Evolutionary conservation across 495 filamentous ascomycete genomes (phyloP).

Genomic region (Neurospora sp.): DNA sequence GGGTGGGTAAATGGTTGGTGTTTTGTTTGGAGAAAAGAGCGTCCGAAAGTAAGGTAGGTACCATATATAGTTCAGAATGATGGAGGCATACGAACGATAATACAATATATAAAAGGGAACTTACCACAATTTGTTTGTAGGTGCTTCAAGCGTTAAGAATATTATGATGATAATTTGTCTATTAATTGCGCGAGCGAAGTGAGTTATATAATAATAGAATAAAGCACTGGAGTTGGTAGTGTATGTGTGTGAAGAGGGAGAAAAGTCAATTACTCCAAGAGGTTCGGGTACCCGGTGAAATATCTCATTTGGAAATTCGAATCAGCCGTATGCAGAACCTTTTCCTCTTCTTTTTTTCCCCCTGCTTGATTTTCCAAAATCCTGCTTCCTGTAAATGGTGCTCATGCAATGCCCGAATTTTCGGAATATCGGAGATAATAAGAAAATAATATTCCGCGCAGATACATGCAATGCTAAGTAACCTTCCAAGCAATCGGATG

Average conservation of each 20-base stretch:
- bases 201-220: rapidly evolving
- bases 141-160: neutral
- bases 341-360: too few relatives aligned
- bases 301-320: neutral
- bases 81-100: neutral
- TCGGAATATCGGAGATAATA: too few relatives aligned
- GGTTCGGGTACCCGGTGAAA: neutral
- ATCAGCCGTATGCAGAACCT: too few relatives aligned
- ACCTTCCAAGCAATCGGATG: too few relatives aligned
- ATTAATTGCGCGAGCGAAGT: neutral
- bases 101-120: neutral
- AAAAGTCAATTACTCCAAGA: neutral
- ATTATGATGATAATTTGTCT: neutral
- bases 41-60: too few relatives aligned
- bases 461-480: too few relatives aligned
- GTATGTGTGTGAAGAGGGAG: neutral
- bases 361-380: too few relatives aligned
- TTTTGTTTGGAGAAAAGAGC: neutral
- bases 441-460: too few relatives aligned
- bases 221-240: neutral
- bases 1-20: neutral
- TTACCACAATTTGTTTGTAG: neutral
- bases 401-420: too few relatives aligned
- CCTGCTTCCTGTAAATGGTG: too few relatives aligned
- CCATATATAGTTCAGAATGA: neutral